Base-by-base conservation (phyloP, 2,329 filamentous ascomycete genomes). In the Hypoxylon sp. region DNA sequence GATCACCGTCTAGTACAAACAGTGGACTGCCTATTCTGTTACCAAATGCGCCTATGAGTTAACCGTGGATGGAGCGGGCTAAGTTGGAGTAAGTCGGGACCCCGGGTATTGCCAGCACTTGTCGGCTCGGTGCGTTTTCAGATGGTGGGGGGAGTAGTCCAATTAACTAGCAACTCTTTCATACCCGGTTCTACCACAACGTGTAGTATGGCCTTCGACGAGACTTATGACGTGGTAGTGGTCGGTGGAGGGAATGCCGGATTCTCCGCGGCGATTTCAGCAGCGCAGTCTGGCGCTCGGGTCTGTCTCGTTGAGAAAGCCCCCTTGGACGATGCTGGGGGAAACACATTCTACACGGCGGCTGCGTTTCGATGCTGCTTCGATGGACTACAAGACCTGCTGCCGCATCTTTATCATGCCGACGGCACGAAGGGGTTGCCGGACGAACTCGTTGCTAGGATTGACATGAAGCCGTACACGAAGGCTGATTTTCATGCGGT, bases 201-300 rank as follows among this genome's bases (percentile, higher is more conserved):
- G 10, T 28, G 28, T 37, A 22, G 34, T 6, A 67, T 67, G 64
- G 32, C 6, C 32, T 68, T 59, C 24, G 59, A 66, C 28, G 63
- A 67, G 43, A 61, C 62, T 13, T 78, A 73, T 64, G 78, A 82
- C 62, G 76, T 83, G 3, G 67, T 91, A 5, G 81, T 91, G 6
- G 78, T 88, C 30, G 88, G 89, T 19, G 81, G 83, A 53, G 88
- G 88, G 53, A 90, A 90, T 70, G 88, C 89, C 15, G 89, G 88
- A 13, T 86, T 89, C 74, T 82, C 79, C 10, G 83, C 88, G 2
- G 87, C 87, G 7, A 78, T 85, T 6, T 83, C 86, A 0, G 87
- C 88, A 2, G 79, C 80, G 1, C 75, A 87, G 64, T 69, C 77
- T 51, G 80, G 82, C 4, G 79, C 79, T 2, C 69, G 73, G 0